phyloP scores from a whole-genome alignment of 2,329 filamentous ascomycete genomes.

The Sarocladium brachiariae region DNA sequence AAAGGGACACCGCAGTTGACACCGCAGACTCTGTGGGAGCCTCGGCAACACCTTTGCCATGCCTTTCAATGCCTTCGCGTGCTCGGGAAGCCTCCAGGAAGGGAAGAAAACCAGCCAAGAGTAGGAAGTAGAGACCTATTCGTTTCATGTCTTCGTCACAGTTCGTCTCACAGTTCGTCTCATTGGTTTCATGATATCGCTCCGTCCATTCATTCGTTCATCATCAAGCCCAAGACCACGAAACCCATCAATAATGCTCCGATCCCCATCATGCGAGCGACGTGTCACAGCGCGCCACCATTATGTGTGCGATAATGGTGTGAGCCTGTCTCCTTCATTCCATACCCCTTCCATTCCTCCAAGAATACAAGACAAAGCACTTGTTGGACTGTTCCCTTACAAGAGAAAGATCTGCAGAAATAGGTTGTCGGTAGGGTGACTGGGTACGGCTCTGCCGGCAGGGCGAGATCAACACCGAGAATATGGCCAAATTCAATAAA shows the following conservation, averaged over 20 bases:
- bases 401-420: constrained; percentile 5
- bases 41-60: background rate
- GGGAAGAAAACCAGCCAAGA: background rate
- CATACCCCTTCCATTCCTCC: background rate
- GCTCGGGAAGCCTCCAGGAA: background rate
- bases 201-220: background rate
- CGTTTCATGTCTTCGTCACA: constrained; percentile 4
- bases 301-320: background rate
- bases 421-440: background rate
- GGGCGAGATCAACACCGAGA: background rate
- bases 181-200: background rate
- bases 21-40: background rate
- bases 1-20: background rate
- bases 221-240: background rate
- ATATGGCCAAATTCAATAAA: constrained; percentile 2
- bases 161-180: constrained; percentile 5
- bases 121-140: background rate
- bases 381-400: background rate
- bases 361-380: constrained; percentile 7
- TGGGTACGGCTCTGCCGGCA: constrained; percentile 8
- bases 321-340: background rate
- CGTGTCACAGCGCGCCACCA: constrained; percentile 1
- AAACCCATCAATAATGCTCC: background rate
- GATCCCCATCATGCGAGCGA: background rate
- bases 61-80: background rate